Conservation (phyloP, 1,284 basidiomycete species). For the Heterobasidion annosum region DNA sequence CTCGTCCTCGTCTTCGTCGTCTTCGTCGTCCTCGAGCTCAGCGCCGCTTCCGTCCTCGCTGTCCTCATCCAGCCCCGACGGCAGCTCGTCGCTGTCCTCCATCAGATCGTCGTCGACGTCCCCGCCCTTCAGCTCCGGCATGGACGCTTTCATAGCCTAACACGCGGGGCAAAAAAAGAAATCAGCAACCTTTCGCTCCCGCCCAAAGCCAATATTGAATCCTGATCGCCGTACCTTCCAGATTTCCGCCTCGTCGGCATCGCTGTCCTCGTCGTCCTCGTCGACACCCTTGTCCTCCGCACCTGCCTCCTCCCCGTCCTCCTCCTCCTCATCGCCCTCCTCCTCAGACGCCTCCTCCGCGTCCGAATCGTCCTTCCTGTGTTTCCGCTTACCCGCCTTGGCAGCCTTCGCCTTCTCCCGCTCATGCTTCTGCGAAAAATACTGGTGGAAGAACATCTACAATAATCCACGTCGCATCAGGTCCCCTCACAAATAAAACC, state of each 20-base stretch:
- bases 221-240: slow-evolving; percentile 59
- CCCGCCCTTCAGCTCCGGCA: slow-evolving; percentile 41
- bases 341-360: slow-evolving; percentile 14
- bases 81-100: slow-evolving; percentile 22
- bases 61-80: slow-evolving; percentile 9
- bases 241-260: slow-evolving; percentile 58
- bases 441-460: slow-evolving; percentile 62
- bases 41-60: slow-evolving; percentile 20
- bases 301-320: slow-evolving; percentile 16
- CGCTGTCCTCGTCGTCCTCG: slow-evolving; percentile 24
- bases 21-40: slow-evolving; percentile 19
- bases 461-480: not conserved
- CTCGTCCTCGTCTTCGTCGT: slow-evolving; percentile 16
- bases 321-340: slow-evolving; percentile 23
- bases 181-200: not conserved
- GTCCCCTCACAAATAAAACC: not conserved
- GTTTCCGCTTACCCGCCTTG: slow-evolving; percentile 36
- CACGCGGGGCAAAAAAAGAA: not conserved
- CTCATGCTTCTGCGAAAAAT: slow-evolving; percentile 55
- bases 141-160: slow-evolving; percentile 78
- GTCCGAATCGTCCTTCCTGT: slow-evolving; percentile 20
- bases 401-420: slow-evolving; percentile 37
- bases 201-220: not conserved
- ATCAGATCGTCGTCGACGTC: slow-evolving; percentile 21
- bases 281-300: slow-evolving; percentile 27